These are phyloP conservation scores for Ophiostoma sp. DNA, from an alignment of 2,329 filamentous ascomycete species.

Conservation along the genomic window DNA sequence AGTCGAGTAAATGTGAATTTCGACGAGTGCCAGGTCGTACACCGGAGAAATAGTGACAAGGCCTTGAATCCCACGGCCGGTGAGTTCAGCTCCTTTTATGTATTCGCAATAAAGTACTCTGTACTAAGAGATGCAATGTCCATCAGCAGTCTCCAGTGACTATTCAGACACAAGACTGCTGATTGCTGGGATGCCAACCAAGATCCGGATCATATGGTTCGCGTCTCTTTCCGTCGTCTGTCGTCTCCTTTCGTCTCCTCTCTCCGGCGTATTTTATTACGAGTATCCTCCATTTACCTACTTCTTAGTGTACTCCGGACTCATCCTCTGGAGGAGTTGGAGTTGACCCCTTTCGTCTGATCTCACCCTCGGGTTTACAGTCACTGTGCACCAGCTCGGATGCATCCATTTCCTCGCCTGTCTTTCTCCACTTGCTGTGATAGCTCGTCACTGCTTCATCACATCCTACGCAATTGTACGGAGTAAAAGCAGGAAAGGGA, in stretches of 20 bases:
- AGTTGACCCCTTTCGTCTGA: slow-evolving; percentile 1
- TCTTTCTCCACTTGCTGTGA: slow-evolving; percentile 6
- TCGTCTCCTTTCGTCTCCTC: not conserved
- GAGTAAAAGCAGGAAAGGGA: not conserved
- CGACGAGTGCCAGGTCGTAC: too few species aligned
- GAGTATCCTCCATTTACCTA: not conserved
- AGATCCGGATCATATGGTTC: slow-evolving; percentile 4
- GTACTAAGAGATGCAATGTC: not conserved
- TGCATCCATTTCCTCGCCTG: not conserved
- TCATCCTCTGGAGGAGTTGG: too few species aligned
- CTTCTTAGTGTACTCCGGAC: not conserved
- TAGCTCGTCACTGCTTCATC: not conserved
- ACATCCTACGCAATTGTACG: not conserved
- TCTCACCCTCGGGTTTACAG: not conserved
- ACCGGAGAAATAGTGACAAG: slow-evolving; percentile 5
- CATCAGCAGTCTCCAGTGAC: too few species aligned
- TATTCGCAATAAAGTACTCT: not conserved
- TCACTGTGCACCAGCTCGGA: slow-evolving; percentile 7
- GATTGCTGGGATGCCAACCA: not conserved
- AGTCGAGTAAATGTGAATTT: too few species aligned
- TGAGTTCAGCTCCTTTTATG: not conserved
- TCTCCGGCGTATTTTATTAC: not conserved
- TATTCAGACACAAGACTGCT: not conserved
- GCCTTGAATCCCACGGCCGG: slow-evolving; percentile 5
- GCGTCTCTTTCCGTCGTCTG: not conserved